Base-by-base conservation (phyloP, 805 yeast genomes). In the Sugiyamaella valdiviana region DNA sequence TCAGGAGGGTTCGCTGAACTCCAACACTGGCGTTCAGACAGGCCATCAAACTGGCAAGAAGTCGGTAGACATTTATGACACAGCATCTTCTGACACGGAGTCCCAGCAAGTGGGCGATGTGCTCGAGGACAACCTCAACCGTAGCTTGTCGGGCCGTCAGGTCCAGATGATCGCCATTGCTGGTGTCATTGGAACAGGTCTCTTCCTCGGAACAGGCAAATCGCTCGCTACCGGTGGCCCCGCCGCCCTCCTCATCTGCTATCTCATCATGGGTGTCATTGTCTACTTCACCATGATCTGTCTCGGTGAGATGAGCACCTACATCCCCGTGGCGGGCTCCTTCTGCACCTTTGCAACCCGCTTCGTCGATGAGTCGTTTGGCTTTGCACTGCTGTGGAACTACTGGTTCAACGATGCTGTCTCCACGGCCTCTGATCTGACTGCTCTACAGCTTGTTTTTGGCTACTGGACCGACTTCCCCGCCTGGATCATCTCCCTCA, bases 171-270 rank as follows among this genome's bases (percentile, higher is more conserved):
- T 84, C 57, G 84, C 90, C 24, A 68, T 84, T 43, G 89, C 87
- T 45, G 85, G 89, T 45, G 85, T 87, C 48, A 80, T 83, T 49
- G 93, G 91, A 59, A 83, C 90, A 14, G 81, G 81, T 36, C 59
- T 77, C 38, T 77, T 74, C 56, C 59, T 76, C 32, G 75, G 79
- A 17, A 71, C 77, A 0, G 79, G 80, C 17, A 70, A 69, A 37
- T 69, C 80, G 9, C 65, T 79, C 45, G 67, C 70, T 23, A 64
- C 54, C 9, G 80, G 78, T 41, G 80, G 81, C 6, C 79, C 80
- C 10, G 78, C 75, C 3, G 71, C 80, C 2, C 61, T 78, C 58
- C 62, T 79, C 39, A 64, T 79, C 39, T 72, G 77, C 43, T 79
- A 73, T 53, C 52, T 68, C 6, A 60, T 78, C 47, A 71, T 78